Evolutionary conservation across 1,139 yeast species (phyloP).

Genomic region (Zygosaccharomyces pseudobailii): DNA sequence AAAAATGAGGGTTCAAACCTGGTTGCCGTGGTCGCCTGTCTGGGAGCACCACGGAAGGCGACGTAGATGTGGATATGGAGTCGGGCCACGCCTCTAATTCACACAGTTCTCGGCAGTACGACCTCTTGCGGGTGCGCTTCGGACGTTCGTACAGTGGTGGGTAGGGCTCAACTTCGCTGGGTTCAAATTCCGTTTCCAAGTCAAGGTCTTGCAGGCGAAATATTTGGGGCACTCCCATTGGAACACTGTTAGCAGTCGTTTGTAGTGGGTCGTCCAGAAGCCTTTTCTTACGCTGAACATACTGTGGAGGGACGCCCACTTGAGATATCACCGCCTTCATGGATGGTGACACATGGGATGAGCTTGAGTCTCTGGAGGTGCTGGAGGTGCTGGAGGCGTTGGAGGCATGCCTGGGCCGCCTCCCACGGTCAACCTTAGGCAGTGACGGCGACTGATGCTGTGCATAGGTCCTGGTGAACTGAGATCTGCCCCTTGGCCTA

Average conservation of each 20-base stretch:
- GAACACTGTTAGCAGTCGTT: not conserved
- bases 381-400: not conserved
- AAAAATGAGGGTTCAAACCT: slow-evolving; percentile 28
- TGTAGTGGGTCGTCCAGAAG: slow-evolving; percentile 1
- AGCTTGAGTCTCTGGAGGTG: not conserved
- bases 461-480: not conserved
- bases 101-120: slow-evolving; percentile 9
- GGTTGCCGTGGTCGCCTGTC: slow-evolving; percentile 26
- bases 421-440: not conserved
- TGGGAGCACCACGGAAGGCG: slow-evolving; percentile 12
- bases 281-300: slow-evolving; percentile 1
- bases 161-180: slow-evolving; percentile 20
- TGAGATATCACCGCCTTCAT: slow-evolving; percentile 23
- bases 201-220: slow-evolving; percentile 21
- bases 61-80: slow-evolving; percentile 1
- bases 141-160: slow-evolving; percentile 22
- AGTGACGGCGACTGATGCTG: not conserved
- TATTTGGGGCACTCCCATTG: not conserved
- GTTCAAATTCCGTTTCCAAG: slow-evolving; percentile 18
- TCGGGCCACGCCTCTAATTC: slow-evolving; percentile 31
- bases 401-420: not conserved
- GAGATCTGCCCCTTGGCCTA: not conserved
- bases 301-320: slow-evolving; percentile 6
- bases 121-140: slow-evolving; percentile 5
- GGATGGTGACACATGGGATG: slow-evolving; percentile 17